A percentile compares a stretch with the other conserved stretches of the same genome.
Conservation (phyloP, 257 asterid species). For the Solanum arcanum region DNA sequence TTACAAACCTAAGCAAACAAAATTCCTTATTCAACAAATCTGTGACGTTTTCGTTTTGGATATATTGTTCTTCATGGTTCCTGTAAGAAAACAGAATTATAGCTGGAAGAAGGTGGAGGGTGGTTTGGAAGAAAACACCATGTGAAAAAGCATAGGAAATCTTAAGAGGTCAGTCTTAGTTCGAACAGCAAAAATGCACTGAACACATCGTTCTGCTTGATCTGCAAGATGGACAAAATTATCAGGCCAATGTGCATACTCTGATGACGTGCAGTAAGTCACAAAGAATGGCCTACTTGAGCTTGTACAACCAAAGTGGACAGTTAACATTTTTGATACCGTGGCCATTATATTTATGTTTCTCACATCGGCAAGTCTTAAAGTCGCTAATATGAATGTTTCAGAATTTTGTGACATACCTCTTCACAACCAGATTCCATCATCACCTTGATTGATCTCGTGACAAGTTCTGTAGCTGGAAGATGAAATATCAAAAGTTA, state of each 20-base stretch:
- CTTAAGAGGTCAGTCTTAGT: not conserved
- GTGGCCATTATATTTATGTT: not conserved
- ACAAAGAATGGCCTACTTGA: not conserved
- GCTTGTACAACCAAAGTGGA: not conserved
- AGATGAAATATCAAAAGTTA: not conserved
- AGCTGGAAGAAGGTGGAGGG: not conserved
- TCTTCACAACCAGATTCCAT: constrained; percentile 94
- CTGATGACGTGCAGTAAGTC: not conserved
- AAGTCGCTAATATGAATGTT: not conserved
- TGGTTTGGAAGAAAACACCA: not conserved
- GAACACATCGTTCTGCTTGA: not conserved
- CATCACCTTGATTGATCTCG: constrained; percentile 69
- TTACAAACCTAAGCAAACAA: not conserved
- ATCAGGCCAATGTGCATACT: not conserved
- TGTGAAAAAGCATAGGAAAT: not conserved
- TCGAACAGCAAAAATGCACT: not conserved
- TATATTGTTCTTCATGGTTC: not conserved
- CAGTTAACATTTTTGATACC: not conserved
- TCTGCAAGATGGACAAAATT: not conserved
- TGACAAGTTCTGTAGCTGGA: constrained; percentile 83
- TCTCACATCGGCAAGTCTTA: not conserved
- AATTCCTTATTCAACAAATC: not conserved
- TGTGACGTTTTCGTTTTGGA: not conserved
- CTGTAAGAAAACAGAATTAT: not conserved
- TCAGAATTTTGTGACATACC: constrained; percentile 27